These are phyloP conservation scores for Neurospora terricola DNA, from an alignment of 495 filamentous ascomycete genomes.

Conservation along the genomic window DNA sequence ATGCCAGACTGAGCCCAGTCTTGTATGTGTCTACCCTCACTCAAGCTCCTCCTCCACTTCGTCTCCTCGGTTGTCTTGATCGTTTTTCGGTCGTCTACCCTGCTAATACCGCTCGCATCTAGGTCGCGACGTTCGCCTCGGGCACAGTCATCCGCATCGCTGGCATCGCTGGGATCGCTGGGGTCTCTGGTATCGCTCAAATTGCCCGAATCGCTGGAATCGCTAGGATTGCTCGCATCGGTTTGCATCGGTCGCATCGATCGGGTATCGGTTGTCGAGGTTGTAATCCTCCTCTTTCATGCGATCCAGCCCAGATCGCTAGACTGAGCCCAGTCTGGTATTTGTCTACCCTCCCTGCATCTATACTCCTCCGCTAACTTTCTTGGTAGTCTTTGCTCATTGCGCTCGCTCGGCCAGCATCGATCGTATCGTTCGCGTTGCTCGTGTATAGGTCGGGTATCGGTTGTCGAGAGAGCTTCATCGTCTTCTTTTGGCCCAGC, in stretches of 20 bases:
- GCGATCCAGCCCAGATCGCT: background rate
- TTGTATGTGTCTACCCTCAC: background rate
- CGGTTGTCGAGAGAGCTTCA: background rate
- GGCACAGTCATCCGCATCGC: background rate
- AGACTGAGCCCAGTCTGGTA: background rate
- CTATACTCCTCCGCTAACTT: background rate
- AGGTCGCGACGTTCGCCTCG: background rate
- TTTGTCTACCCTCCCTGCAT: background rate
- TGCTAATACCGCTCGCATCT: background rate
- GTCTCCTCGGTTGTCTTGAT: background rate
- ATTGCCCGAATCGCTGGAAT: background rate
- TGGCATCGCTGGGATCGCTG: background rate
- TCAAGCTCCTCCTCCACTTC: background rate
- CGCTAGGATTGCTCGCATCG: background rate
- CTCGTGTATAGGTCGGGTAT: background rate
- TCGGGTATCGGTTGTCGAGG: background rate
- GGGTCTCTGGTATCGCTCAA: background rate
- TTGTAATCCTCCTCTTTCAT: background rate
- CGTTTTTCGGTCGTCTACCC: background rate
- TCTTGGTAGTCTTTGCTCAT: background rate
- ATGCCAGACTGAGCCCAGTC: background rate
- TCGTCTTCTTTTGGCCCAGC: background rate
- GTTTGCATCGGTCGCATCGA: background rate
- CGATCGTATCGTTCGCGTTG: background rate
- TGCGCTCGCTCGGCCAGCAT: background rate